Conservation (phyloP, 2,329 filamentous ascomycete genomes). For the Beauveria pseudobassiana region DNA sequence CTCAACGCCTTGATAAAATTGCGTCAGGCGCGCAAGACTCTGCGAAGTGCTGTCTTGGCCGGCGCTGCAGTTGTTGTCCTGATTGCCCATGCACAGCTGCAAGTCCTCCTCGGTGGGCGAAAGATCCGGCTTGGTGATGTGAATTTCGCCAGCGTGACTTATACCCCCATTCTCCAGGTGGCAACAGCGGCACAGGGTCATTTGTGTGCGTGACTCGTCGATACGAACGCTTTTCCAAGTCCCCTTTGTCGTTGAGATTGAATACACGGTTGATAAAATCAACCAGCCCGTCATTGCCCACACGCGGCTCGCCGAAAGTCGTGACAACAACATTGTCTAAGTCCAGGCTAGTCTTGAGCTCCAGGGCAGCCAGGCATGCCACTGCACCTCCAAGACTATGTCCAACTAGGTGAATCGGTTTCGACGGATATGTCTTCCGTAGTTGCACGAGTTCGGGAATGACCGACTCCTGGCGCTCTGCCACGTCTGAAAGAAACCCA, state of each 20-base stretch:
- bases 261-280: constrained; percentile 49
- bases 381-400: constrained; percentile 92
- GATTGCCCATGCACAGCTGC: constrained; percentile 61
- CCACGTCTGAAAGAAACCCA: constrained; percentile 85
- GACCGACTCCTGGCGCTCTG: constrained; percentile 62
- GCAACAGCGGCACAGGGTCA: constrained; percentile 85
- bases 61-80: constrained; percentile 65
- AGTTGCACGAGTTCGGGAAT: constrained; percentile 58
- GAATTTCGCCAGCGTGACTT: constrained; percentile 73
- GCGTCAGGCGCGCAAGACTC: constrained; percentile 16
- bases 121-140: constrained; percentile 64
- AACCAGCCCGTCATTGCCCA: constrained; percentile 51
- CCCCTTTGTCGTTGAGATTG: constrained; percentile 25
- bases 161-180: constrained; percentile 83
- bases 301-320: constrained; percentile 82
- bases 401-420: constrained; percentile 71
- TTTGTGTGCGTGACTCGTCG: constrained; percentile 76
- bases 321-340: constrained; percentile 71
- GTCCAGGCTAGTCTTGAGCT: constrained; percentile 64
- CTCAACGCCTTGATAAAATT: constrained; percentile 16
- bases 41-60: constrained; percentile 39
- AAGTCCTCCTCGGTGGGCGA: constrained; percentile 63
- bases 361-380: constrained; percentile 76
- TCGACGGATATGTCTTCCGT: constrained; percentile 55
- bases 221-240: constrained; percentile 39